Percentiles rank a stretch among this genome's conserved stretches.
Conservation (phyloP, 768 basidiomycete species). For the Tylopilus cervinicoccineus region DNA sequence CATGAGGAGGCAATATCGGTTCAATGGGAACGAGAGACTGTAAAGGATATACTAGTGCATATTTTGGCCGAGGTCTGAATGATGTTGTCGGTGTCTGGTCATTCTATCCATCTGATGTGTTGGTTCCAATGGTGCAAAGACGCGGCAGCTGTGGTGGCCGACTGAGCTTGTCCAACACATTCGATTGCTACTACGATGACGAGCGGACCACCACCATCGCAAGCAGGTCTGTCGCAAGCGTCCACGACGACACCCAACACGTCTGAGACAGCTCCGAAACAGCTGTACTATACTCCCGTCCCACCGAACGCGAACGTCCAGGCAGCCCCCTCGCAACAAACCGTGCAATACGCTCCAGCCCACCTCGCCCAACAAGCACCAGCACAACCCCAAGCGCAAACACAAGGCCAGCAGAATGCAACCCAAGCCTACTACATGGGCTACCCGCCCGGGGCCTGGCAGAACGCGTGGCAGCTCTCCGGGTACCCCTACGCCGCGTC, state of each 20-base stretch:
- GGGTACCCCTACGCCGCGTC: slow-evolving; percentile 30
- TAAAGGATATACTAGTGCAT: slow-evolving; percentile 64
- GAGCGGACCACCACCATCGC: slow-evolving; percentile 38
- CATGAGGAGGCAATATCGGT: slow-evolving; percentile 12
- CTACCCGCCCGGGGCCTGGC: slow-evolving; percentile 32
- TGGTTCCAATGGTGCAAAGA: not conserved
- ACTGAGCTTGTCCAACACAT: slow-evolving; percentile 7
- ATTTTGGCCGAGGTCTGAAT: slow-evolving; percentile 49
- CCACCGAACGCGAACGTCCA: slow-evolving; percentile 12
- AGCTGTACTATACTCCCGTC: slow-evolving; percentile 12
- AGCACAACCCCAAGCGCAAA: slow-evolving; percentile 15
- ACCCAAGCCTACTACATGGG: slow-evolving; percentile 31
- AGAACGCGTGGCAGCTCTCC: slow-evolving; percentile 33
- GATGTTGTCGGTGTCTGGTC: not conserved
- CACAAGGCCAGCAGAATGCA: slow-evolving; percentile 26
- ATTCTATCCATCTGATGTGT: not conserved
- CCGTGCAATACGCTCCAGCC: slow-evolving; percentile 19
- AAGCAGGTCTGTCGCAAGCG: slow-evolving; percentile 36
- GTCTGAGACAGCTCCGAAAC: slow-evolving; percentile 8
- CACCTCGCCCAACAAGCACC: slow-evolving; percentile 17
- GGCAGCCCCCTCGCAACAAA: slow-evolving; percentile 15
- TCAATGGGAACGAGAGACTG: slow-evolving; percentile 44
- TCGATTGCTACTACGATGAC: slow-evolving; percentile 34
- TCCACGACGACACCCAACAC: slow-evolving; percentile 6
- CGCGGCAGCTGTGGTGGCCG: too few relatives aligned